These are phyloP conservation scores for Phytopythium helicoides DNA, from an alignment of 352 stramenopile species.

Conservation along the genomic window DNA sequence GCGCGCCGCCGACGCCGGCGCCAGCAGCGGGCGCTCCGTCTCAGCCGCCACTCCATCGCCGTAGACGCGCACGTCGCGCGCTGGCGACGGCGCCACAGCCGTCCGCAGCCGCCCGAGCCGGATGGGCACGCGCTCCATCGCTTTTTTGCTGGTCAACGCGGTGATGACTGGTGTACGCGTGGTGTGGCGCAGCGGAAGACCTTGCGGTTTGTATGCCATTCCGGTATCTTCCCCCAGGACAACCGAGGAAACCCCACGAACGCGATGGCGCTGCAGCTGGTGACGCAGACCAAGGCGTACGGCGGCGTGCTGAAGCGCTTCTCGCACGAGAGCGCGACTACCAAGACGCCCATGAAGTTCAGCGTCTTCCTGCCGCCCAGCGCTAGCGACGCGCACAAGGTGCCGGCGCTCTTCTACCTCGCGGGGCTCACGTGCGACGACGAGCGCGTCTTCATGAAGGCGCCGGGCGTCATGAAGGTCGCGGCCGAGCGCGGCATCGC, in stretches of 20 bases:
- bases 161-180: too few species aligned
- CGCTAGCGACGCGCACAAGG: constrained; percentile 61
- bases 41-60: constrained; percentile 1
- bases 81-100: constrained; percentile 26
- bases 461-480: constrained; percentile 83
- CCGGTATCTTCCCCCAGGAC: too few species aligned
- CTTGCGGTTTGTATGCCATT: too few species aligned
- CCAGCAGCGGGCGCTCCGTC: too few species aligned
- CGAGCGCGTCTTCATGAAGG: constrained; percentile 96
- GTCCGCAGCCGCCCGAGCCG: constrained; percentile 54
- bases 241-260: too few species aligned
- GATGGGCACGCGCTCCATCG: constrained; percentile 62
- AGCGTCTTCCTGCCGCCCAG: constrained; percentile 84
- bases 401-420: constrained; percentile 94
- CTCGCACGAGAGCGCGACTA: constrained; percentile 75
- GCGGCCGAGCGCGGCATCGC: constrained; percentile 91
- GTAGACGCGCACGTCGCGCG: constrained; percentile 3
- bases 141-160: too few species aligned
- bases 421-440: constrained; percentile 97
- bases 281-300: constrained; percentile 79
- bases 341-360: constrained; percentile 91
- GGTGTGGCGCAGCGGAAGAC: too few species aligned
- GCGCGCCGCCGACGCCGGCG: constrained; percentile 29
- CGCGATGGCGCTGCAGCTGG: constrained; percentile 60
- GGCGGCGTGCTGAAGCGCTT: constrained; percentile 82